phyloP scores from a whole-genome alignment of 371 early-diverging fungal species.

The Mortierella sp. region DNA sequence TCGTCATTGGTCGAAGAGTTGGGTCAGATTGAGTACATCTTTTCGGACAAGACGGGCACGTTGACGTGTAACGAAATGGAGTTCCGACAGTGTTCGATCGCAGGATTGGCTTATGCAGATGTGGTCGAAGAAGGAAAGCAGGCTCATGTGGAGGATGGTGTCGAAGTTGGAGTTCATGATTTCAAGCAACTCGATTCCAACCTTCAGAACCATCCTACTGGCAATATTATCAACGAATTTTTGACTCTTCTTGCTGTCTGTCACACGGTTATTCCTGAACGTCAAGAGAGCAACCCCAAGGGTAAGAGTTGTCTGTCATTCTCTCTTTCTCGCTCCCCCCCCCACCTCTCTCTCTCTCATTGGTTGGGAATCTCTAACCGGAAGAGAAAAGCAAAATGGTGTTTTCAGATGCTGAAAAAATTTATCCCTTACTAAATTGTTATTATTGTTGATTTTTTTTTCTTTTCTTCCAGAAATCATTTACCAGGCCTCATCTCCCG shows the following conservation, averaged over 20 bases:
- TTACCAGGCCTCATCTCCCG: constrained; percentile 93
- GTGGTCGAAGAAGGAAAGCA: constrained; percentile 79
- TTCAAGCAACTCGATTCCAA: constrained; percentile 74
- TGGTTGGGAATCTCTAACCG: too few relatives aligned
- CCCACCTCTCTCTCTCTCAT: too few relatives aligned
- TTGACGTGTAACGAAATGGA: constrained; percentile 97
- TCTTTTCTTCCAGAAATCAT: constrained; percentile 57
- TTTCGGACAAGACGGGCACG: constrained; percentile 96
- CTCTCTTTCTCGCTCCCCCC: too few relatives aligned
- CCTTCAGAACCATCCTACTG: constrained; percentile 68
- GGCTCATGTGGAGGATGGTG: constrained; percentile 71
- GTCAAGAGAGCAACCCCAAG: constrained; percentile 67
- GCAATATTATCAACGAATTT: constrained; percentile 78
- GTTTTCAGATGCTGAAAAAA: too few relatives aligned
- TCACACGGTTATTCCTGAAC: constrained; percentile 97
- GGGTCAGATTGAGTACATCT: constrained; percentile 90
- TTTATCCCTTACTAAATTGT: not conserved
- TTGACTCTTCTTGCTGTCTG: constrained; percentile 90
- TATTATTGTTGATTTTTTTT: not conserved
- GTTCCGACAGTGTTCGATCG: constrained; percentile 87
- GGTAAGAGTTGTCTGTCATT: constrained; percentile 29
- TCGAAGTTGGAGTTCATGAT: constrained; percentile 71
- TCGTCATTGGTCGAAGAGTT: constrained; percentile 94
- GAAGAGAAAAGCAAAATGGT: too few relatives aligned
- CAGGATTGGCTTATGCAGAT: constrained; percentile 81